These are phyloP conservation scores for Lentinula sp. DNA, from an alignment of 768 basidiomycete species.

Conservation along the genomic window DNA sequence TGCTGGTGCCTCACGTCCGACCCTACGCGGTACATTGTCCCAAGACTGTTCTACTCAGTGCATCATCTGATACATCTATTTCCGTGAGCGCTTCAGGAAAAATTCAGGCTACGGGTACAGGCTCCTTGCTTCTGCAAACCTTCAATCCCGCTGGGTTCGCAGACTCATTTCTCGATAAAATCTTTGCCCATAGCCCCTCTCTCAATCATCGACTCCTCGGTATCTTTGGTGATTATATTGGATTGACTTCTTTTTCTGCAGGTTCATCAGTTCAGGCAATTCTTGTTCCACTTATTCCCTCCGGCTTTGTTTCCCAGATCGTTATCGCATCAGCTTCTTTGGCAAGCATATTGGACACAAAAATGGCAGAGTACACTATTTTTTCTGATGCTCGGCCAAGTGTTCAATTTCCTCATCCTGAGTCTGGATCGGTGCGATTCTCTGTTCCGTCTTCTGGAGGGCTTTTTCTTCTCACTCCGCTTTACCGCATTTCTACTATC, in stretches of 20 bases:
- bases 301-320: not conserved
- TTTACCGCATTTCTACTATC: constrained; percentile 14
- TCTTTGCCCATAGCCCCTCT: constrained; percentile 10
- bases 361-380: constrained; percentile 11
- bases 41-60: constrained; percentile 23
- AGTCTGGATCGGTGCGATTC: constrained; percentile 15
- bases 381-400: constrained; percentile 11
- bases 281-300: constrained; percentile 9
- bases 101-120: constrained; percentile 22
- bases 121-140: constrained; percentile 19
- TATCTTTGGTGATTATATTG: not conserved
- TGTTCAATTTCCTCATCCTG: constrained; percentile 11
- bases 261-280: constrained; percentile 6
- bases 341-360: constrained; percentile 7
- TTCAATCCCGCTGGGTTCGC: constrained; percentile 14
- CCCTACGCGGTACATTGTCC: constrained; percentile 12
- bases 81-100: constrained; percentile 18
- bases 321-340: constrained; percentile 5
- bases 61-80: constrained; percentile 21
- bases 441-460: constrained; percentile 19
- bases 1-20: constrained; percentile 24
- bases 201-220: not conserved
- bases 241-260: constrained; percentile 7
- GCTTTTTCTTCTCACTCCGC: constrained; percentile 22
- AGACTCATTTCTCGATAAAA: constrained; percentile 9